Conservation (phyloP, 2,329 filamentous ascomycete genomes). For the Bertia moriformis region DNA sequence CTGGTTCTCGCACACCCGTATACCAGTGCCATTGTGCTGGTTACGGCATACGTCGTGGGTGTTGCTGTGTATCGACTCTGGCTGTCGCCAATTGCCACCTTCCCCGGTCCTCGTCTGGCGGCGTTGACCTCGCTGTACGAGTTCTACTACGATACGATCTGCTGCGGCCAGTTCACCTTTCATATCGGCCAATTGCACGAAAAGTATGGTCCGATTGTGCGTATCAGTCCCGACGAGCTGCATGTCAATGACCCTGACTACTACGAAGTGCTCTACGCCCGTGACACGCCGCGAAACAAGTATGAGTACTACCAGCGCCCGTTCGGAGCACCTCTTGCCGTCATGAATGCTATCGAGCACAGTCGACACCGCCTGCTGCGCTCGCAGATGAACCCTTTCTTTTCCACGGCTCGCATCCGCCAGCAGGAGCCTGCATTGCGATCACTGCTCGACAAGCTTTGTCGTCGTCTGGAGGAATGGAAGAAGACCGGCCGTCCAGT, state of each 20-base stretch:
- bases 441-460: conserved; percentile 5
- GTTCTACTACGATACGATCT: conserved; percentile 12
- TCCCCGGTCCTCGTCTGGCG: conserved; percentile 9
- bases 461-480: conserved; percentile 6
- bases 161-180: conserved; percentile 4
- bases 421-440: conserved; percentile 7
- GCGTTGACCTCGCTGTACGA: conserved; percentile 9
- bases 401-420: conserved; percentile 7
- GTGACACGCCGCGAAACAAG: conserved; percentile 5
- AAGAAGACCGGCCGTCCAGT: conserved; percentile 3
- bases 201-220: conserved; percentile 5
- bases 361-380: conserved; percentile 5
- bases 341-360: conserved; percentile 3
- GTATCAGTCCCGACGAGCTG: conserved; percentile 7
- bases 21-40: conserved; percentile 1
- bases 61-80: conserved; percentile 7
- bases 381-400: conserved; percentile 6
- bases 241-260: conserved; percentile 7
- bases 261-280: conserved; percentile 5
- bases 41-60: conserved; percentile 2
- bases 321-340: conserved; percentile 1
- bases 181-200: not conserved
- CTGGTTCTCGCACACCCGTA: not conserved
- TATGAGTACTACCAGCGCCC: conserved; percentile 4
- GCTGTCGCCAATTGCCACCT: conserved; percentile 8